These are phyloP conservation scores for Trichoderma atrobrunneum DNA, from an alignment of 2,329 filamentous ascomycete species.

Conservation along the genomic window DNA sequence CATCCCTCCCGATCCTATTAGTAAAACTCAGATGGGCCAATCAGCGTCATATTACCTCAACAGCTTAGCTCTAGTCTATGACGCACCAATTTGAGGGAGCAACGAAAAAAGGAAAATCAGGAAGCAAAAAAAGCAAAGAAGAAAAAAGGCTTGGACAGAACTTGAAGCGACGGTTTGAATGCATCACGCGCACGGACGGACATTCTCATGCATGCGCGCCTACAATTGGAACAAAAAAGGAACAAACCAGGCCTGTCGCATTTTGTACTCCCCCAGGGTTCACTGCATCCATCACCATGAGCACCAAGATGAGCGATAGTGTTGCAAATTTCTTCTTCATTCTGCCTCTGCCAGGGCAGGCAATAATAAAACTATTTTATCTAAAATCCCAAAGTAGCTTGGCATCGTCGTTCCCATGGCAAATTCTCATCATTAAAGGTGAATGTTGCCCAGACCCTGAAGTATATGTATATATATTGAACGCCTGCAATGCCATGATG, in stretches of 20 bases:
- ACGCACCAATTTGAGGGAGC: background rate
- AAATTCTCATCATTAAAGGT: slow-evolving; percentile 4
- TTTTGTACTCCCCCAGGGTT: background rate
- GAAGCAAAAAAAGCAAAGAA: background rate
- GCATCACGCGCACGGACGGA: background rate
- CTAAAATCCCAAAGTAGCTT: slow-evolving; percentile 1
- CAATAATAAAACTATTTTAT: background rate
- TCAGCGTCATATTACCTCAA: background rate
- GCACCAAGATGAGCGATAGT: background rate
- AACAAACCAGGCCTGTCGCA: background rate
- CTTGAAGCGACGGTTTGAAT: background rate
- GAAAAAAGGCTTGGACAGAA: background rate
- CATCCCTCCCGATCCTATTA: slow-evolving; percentile 5
- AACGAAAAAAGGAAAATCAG: background rate
- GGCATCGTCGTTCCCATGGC: slow-evolving; percentile 11
- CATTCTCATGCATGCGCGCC: background rate
- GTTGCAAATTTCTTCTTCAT: background rate
- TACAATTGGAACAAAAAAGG: background rate
- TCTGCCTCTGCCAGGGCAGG: background rate
- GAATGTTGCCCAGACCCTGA: slow-evolving; percentile 8
- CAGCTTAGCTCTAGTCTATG: slow-evolving; percentile 1
- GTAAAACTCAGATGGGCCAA: slow-evolving; percentile 11
- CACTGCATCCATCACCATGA: background rate
- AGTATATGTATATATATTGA: slow-evolving; percentile 20
- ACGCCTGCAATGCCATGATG: slow-evolving; percentile 19